phyloP scores from a whole-genome alignment of 331 rosid species.

The Rosa hybrid region DNA sequence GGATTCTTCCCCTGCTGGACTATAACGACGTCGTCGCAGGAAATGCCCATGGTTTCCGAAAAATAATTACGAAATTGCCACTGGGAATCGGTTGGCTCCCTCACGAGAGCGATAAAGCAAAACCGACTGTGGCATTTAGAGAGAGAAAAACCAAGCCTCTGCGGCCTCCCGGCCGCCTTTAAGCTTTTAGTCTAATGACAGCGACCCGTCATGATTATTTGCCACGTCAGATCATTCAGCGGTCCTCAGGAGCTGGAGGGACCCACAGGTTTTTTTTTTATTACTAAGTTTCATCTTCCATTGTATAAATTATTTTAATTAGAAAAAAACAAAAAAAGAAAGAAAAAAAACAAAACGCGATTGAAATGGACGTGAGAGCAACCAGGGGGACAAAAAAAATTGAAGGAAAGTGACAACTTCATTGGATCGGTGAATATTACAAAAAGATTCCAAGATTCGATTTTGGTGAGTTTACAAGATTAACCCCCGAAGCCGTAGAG shows the following conservation, averaged over 20 bases:
- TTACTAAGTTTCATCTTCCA: not conserved
- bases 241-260: not conserved
- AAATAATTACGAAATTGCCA: constrained; percentile 12
- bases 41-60: constrained; percentile 72
- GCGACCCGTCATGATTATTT: not conserved
- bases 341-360: too few species aligned
- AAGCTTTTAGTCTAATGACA: not conserved
- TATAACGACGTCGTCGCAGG: constrained; percentile 61
- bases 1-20: constrained; percentile 43
- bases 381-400: not conserved
- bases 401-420: not conserved
- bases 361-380: not conserved
- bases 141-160: too few species aligned
- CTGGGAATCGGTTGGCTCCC: not conserved
- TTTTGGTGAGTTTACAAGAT: not conserved
- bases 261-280: not conserved
- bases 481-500: constrained; percentile 41
- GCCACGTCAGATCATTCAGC: not conserved
- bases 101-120: not conserved
- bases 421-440: not conserved
- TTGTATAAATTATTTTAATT: not conserved
- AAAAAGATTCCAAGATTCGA: not conserved
- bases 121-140: not conserved
- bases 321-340: not conserved
- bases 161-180: too few species aligned